A percentile compares a stretch with the other conserved stretches of the same genome.
phyloP scores from a whole-genome alignment of 2,329 filamentous ascomycete genomes.

The Stagonosporopsis cucurbitacearum region DNA sequence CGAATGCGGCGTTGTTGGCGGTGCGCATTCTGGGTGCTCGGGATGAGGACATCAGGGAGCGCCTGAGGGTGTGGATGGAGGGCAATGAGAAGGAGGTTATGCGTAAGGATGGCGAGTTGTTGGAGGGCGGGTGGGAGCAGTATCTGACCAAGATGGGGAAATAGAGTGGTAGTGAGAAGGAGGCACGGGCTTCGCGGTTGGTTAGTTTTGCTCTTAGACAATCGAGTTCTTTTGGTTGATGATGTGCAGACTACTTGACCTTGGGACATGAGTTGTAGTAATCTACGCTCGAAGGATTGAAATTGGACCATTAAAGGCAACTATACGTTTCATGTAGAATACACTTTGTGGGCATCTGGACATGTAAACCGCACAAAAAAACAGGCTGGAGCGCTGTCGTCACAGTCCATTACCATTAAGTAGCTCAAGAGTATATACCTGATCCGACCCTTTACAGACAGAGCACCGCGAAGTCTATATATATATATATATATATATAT shows the following conservation, averaged over 20 bases:
- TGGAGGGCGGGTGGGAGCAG: slow-evolving; percentile 62
- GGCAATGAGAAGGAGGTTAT: slow-evolving; percentile 69
- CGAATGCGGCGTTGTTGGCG: slow-evolving; percentile 56
- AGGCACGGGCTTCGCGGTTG: not conserved
- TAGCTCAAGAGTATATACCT: slow-evolving; percentile 36
- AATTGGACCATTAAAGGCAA: not conserved
- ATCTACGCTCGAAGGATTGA: not conserved
- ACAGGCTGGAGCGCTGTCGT: not conserved
- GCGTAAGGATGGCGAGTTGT: slow-evolving; percentile 65
- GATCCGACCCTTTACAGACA: slow-evolving; percentile 27
- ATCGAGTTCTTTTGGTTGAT: not conserved
- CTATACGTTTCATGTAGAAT: not conserved
- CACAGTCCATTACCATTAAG: slow-evolving; percentile 43
- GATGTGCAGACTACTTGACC: not conserved
- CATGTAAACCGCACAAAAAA: not conserved
- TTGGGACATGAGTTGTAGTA: not conserved
- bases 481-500: too few species aligned
- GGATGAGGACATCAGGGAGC: slow-evolving; percentile 62
- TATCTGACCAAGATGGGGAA: slow-evolving; percentile 57
- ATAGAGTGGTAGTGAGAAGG: slow-evolving; percentile 16
- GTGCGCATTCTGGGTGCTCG: slow-evolving; percentile 53
- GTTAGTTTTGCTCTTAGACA: not conserved
- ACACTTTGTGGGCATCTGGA: not conserved
- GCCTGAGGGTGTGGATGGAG: slow-evolving; percentile 67
- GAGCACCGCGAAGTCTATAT: slow-evolving; percentile 39